Base-by-base conservation (phyloP, 805 yeast species). In the Yueomyces sp. region DNA sequence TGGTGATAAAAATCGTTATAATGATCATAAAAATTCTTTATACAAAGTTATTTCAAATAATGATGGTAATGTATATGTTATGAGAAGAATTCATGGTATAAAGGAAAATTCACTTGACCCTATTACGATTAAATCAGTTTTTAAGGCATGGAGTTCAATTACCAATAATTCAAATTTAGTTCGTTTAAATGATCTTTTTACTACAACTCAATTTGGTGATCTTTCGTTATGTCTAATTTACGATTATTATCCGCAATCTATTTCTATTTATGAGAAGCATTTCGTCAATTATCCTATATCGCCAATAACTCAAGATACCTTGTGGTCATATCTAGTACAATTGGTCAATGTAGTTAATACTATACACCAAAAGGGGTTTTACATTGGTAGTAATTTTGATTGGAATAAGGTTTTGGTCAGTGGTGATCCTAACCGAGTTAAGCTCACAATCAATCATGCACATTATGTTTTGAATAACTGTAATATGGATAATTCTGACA, bases 151-250 rank as follows among this genome's bases (percentile, higher is more conserved):
- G 96, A 73, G 67, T 45, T 66, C 66, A 11, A 49, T 81, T 11
- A 30, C 6, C 1, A 44, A 45, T 6, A 49, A 51, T 38, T 42
- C 85, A 2, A 79, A 81, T 52, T 65, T 85, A 27, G 84, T 83
- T 1, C 69, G 73, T 37, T 64, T 86, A 4, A 72, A 75, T 38
- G 96, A 88, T 57, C 86, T 92, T 5, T 90, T 92, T 60, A 81
- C 95, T 1, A 78, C 90, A 4, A 74, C 86, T 45, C 81, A 86
- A 4, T 92, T 92, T 66, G 90, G 85, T 39, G 92, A 84, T 52
- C 70, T 72, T 40, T 79, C 92, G 1, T 68, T 92, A 45, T 72
- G 86, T 38, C 66, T 87, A 39, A 81, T 84, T 4, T 85, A 86
- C 62, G 96, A 90, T 56, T 92, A 77, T 59, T 84, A 73, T 60